Percentiles rank a stretch among this genome's conserved stretches.
Conservation (phyloP, 2,329 filamentous ascomycete genomes). For the Mariannaea elegans region DNA sequence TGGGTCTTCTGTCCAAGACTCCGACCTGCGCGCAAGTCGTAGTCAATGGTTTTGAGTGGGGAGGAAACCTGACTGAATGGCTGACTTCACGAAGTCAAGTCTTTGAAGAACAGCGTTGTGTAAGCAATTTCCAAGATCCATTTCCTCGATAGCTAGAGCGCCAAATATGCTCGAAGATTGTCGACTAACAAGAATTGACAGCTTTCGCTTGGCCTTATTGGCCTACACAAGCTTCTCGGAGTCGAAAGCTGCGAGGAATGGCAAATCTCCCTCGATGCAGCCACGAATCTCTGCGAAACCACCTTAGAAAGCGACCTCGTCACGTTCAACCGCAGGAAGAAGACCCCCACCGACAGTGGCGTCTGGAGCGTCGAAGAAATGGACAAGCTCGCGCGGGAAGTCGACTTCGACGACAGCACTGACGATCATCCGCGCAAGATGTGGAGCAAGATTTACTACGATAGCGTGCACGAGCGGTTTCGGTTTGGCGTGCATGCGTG, state of each 20-base stretch:
- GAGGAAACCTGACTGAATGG: conserved; percentile 34
- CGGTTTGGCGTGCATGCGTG: conserved; percentile 26
- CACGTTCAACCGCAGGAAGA: conserved; percentile 22
- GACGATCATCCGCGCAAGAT: conserved; percentile 29
- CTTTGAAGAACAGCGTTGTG: conserved; percentile 35
- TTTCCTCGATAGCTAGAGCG: not conserved
- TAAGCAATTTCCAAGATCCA: conserved; percentile 1
- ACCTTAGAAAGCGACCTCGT: conserved; percentile 29
- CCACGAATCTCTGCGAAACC: conserved; percentile 15
- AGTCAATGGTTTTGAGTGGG: conserved; percentile 33
- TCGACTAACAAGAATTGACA: conserved; percentile 2
- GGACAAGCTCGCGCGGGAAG: conserved; percentile 26
- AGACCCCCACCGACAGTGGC: conserved; percentile 4
- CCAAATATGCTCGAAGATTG: too few relatives aligned
- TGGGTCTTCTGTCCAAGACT: conserved; percentile 31
- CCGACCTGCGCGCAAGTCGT: conserved; percentile 30
- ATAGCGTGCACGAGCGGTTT: conserved; percentile 25
- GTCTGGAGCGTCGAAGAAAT: conserved; percentile 30
- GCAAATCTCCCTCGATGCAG: conserved; percentile 22
- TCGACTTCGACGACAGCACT: conserved; percentile 24
- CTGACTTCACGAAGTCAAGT: conserved; percentile 25
- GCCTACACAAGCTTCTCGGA: conserved; percentile 24
- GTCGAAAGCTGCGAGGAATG: conserved; percentile 31
- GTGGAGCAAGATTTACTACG: conserved; percentile 32
- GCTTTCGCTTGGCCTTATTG: conserved; percentile 31